phyloP scores from a whole-genome alignment of 768 basidiomycete species.

The Leccinum sublutescens region DNA sequence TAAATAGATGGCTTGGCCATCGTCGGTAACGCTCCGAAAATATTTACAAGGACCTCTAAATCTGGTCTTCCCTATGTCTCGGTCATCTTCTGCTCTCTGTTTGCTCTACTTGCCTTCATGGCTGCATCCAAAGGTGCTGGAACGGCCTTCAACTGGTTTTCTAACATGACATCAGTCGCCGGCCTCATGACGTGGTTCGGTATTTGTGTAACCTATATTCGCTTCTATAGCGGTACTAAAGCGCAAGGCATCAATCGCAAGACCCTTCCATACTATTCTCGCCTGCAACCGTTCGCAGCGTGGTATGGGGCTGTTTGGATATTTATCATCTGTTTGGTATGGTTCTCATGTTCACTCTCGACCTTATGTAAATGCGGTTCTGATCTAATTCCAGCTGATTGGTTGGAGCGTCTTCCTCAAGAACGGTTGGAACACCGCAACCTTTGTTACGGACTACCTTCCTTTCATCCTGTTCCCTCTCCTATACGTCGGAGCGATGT shows the following conservation, averaged over 20 bases:
- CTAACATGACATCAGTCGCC: conserved; percentile 67
- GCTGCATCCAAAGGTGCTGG: conserved; percentile 63
- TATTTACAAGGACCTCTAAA: conserved; percentile 69
- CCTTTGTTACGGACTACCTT: conserved; percentile 82
- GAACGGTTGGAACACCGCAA: conserved; percentile 52
- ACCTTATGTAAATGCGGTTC: conserved; percentile 6
- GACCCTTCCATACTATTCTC: conserved; percentile 67
- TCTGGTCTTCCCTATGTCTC: conserved; percentile 77
- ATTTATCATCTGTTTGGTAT: conserved; percentile 60
- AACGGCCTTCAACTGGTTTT: conserved; percentile 76
- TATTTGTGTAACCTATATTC: conserved; percentile 72
- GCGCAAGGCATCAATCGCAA: conserved; percentile 73
- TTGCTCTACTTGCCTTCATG: conserved; percentile 82
- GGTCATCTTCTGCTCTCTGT: conserved; percentile 66
- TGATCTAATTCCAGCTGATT: conserved; percentile 44
- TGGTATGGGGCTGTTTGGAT: conserved; percentile 42
- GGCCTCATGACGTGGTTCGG: conserved; percentile 80
- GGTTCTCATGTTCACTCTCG: conserved; percentile 22
- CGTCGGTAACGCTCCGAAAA: conserved; percentile 75
- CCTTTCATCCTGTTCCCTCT: conserved; percentile 72
- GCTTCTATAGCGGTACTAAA: conserved; percentile 83
- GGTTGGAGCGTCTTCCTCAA: conserved; percentile 53
- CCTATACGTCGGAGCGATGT: conserved; percentile 61
- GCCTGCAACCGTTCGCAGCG: conserved; percentile 73
- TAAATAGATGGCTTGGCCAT: conserved; percentile 74